phyloP scores from a whole-genome alignment of 1,284 basidiomycete species.

The Cutaneotrichosporon cyanovorans region DNA sequence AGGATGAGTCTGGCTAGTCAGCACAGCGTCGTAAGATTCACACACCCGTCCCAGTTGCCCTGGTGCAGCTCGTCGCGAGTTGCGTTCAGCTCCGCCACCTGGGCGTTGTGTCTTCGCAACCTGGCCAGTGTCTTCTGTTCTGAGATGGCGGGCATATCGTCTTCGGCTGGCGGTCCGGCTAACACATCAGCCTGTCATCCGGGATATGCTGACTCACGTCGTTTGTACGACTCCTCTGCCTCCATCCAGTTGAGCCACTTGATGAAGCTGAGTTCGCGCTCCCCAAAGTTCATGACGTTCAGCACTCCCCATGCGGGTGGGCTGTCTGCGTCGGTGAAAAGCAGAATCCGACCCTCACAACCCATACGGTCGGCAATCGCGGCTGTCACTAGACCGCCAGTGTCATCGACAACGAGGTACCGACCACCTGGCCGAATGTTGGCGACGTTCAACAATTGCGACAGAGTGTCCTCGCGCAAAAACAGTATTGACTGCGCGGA shows the following conservation, averaged over 20 bases:
- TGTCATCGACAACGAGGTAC: constrained; percentile 86
- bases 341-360: constrained; percentile 71
- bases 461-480: constrained; percentile 77
- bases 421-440: constrained; percentile 79
- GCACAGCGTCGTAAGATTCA: constrained; percentile 1
- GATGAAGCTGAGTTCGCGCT: constrained; percentile 55
- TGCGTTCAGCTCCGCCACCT: constrained; percentile 50
- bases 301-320: constrained; percentile 86
- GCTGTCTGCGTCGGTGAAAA: constrained; percentile 83
- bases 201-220: constrained; percentile 22
- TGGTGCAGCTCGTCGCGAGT: constrained; percentile 73
- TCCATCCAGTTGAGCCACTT: constrained; percentile 84
- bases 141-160: constrained; percentile 26
- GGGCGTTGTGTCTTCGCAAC: constrained; percentile 28
- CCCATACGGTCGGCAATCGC: constrained; percentile 79
- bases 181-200: neutral
- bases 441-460: constrained; percentile 75
- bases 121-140: constrained; percentile 28
- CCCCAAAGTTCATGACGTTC: constrained; percentile 75
- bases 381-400: constrained; percentile 79
- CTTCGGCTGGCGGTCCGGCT: constrained; percentile 35
- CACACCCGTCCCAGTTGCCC: constrained; percentile 79
- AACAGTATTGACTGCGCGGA: constrained; percentile 71
- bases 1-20: constrained; percentile 60
- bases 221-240: constrained; percentile 60